Percentiles rank a stretch among this genome's conserved stretches.
phyloP scores from a whole-genome alignment of 2,329 filamentous ascomycete genomes.

The Hypoxylon sp. region DNA sequence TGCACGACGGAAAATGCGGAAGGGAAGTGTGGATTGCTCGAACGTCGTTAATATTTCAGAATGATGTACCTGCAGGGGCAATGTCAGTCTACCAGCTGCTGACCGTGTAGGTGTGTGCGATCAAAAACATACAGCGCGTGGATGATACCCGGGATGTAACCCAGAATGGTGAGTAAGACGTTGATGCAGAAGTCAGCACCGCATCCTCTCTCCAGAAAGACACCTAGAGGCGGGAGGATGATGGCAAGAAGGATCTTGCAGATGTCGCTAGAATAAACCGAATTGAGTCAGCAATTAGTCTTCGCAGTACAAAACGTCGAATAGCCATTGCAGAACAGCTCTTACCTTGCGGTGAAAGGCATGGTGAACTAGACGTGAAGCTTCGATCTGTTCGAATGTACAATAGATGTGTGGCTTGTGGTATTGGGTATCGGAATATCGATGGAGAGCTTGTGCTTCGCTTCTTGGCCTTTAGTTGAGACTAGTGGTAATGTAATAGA shows the following conservation, averaged over 20 bases:
- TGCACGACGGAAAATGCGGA: conserved; percentile 33
- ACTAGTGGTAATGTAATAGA: conserved; percentile 5
- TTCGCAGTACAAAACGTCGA: conserved; percentile 13
- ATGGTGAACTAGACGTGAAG: conserved; percentile 58
- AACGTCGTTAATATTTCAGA: conserved; percentile 74
- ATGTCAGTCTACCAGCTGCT: conserved; percentile 19
- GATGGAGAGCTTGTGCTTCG: conserved; percentile 3
- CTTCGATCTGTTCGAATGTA: conserved; percentile 10
- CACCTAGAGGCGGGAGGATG: conserved; percentile 82
- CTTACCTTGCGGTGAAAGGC: conserved; percentile 73
- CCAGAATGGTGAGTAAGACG: conserved; percentile 80
- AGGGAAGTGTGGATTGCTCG: conserved; percentile 20
- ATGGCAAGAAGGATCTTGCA: conserved; percentile 82
- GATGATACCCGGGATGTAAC: conserved; percentile 81
- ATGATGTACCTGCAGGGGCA: conserved; percentile 74
- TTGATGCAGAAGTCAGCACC: conserved; percentile 84
- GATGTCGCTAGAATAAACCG: conserved; percentile 61
- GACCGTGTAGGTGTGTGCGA: conserved; percentile 18
- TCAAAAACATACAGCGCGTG: conserved; percentile 77
- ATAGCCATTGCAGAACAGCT: conserved; percentile 14
- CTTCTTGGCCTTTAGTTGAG: conserved; percentile 7
- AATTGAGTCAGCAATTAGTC: conserved; percentile 4
- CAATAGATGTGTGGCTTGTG: neutral
- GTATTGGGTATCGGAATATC: neutral
- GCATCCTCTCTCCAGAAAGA: conserved; percentile 87